These are phyloP conservation scores for Arctium lappa DNA, from an alignment of 129 eudicot species.

Conservation along the genomic window DNA sequence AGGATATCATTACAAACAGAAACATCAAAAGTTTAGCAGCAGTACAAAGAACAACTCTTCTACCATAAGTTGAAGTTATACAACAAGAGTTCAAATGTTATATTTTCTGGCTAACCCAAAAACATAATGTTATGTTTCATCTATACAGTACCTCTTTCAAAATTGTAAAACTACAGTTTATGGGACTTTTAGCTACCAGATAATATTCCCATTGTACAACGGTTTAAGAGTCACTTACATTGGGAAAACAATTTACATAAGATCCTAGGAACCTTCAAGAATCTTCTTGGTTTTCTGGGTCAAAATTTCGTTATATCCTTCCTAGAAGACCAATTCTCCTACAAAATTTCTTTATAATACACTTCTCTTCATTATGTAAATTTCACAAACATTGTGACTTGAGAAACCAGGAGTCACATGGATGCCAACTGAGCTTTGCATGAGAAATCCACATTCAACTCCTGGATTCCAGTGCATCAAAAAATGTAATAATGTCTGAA, in stretches of 20 bases:
- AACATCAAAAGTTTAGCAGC: not conserved
- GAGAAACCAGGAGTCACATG: not conserved
- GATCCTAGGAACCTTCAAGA: not conserved
- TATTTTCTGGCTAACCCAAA: not conserved
- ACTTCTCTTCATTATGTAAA: not conserved
- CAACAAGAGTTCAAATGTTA: not conserved
- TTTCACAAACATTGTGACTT: not conserved
- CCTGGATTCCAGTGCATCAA: slow-evolving; percentile 10
- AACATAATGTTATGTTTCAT: not conserved
- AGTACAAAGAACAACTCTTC: slow-evolving; percentile 20
- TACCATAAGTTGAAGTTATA: not conserved
- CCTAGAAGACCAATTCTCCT: slow-evolving; percentile 26
- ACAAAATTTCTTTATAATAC: slow-evolving; percentile 35
- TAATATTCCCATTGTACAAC: not conserved
- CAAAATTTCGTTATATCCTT: slow-evolving; percentile 12
- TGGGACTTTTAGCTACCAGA: not conserved
- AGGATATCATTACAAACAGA: not conserved
- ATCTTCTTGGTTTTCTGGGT: not conserved
- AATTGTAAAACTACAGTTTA: slow-evolving; percentile 4
- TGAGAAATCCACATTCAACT: not conserved
- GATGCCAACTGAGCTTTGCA: not conserved
- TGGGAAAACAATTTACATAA: not conserved
- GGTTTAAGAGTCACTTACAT: not conserved
- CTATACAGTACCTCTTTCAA: slow-evolving; percentile 18
- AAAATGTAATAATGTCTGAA: slow-evolving; percentile 19